Base-by-base conservation (phyloP, 1,284 basidiomycete species). In the Ganoderma lingzhi region DNA sequence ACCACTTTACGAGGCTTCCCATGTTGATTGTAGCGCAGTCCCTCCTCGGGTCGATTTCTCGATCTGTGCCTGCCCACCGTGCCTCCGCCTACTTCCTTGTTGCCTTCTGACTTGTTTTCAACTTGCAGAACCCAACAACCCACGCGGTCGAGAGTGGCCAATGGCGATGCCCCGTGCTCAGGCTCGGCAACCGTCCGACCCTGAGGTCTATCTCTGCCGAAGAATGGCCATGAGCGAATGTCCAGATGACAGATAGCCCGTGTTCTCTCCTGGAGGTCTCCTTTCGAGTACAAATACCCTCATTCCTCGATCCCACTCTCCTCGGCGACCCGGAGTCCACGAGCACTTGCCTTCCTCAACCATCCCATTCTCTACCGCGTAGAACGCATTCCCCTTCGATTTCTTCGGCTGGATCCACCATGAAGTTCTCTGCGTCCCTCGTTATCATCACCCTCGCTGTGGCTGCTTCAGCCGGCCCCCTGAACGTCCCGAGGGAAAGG, bases 381-480 rank as follows among this genome's bases (percentile, higher is more conserved):
- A 70, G 61, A 67, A 35, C 61, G 55, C 67, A 39, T 45, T 35
- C 6, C 39, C 19, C 32, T 63, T 60, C 55, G 62, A 69, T 28
- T 23, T 35, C 28, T 32, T 55, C 39, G 59, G 59, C 41, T 58
- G 51, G 66, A 45, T 39, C 61, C 53, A 63, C 59, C 58, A 61
- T 61, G 79, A 76, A 75, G 71, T 72, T 73, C 72, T 73, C 73
- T 35, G 59, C 59, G 30, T 69, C 59, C 10, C 59, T 70, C 41
- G 51, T 65, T 58, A 58, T 67, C 41, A 6, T 73, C 55, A 28
- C 72, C 32, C 62, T 86, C 55, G 74, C 82, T 32, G 75, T 88
- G 63, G 79, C 79, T 35, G 67, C 73, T n/a, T 78, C 79, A 48
- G 84, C 84, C 17, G 80, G 77, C 64, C 84, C 83, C 9, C 74